A percentile compares a stretch with the other conserved stretches of the same genome.
phyloP scores from a whole-genome alignment of 768 basidiomycete species.

The Pisolithus marmoratus region DNA sequence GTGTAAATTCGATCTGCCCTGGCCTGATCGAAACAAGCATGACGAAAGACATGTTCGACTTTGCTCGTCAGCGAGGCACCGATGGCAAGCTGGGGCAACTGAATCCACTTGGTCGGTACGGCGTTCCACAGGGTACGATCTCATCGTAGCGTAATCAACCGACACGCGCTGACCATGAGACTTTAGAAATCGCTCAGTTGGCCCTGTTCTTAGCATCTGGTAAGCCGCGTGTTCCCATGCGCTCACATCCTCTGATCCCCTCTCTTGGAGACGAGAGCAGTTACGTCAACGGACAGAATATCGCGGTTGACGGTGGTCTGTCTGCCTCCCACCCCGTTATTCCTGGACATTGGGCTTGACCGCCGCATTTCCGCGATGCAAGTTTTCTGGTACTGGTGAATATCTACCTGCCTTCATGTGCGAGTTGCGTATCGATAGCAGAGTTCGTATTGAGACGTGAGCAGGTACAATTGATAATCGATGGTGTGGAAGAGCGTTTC shows the following conservation, averaged over 20 bases:
- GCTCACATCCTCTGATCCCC: conserved; percentile 3
- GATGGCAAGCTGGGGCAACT: conserved; percentile 69
- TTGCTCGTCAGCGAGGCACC: conserved; percentile 72
- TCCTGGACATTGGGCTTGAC: conserved; percentile 65
- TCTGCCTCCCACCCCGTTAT: conserved; percentile 74
- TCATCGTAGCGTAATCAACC: conserved; percentile 10
- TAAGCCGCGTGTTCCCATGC: conserved; percentile 27
- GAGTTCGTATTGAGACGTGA: too few species aligned
- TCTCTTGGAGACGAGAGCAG: conserved; percentile 68
- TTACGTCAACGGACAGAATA: conserved; percentile 87
- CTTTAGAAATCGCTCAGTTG: conserved; percentile 77
- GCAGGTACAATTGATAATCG: too few species aligned
- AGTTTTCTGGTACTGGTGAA: too few species aligned
- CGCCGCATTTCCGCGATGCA: background rate
- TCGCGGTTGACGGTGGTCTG: conserved; percentile 84
- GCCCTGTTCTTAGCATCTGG: conserved; percentile 87
- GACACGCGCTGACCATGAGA: conserved; percentile 8
- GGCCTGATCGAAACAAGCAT: conserved; percentile 93
- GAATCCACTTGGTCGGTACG: conserved; percentile 79
- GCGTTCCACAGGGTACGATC: conserved; percentile 65
- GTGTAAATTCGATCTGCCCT: conserved; percentile 87
- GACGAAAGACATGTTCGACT: conserved; percentile 73
- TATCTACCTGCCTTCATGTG: too few species aligned
- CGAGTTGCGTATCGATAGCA: too few species aligned
- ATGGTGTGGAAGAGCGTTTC: too few species aligned